Conservation (phyloP, 805 yeast genomes). For the Suhomyces pyralidae region DNA sequence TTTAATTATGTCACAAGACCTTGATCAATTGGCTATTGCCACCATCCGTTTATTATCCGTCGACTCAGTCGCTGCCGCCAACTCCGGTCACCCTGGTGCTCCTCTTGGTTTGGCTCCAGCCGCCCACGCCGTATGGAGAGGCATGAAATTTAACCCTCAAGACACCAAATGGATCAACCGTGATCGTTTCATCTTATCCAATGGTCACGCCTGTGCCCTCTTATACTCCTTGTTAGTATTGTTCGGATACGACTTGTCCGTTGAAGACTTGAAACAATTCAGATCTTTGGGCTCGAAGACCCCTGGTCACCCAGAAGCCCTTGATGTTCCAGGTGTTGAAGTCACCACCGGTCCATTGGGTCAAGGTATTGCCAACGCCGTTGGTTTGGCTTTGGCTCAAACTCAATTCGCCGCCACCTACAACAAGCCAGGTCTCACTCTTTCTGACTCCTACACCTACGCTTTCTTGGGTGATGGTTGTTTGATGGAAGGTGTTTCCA, state of each 20-base stretch:
- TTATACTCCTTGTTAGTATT: conserved; percentile 82
- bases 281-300: conserved; percentile 88
- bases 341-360: conserved; percentile 99
- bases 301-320: conserved; percentile 95
- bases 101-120: conserved; percentile 97
- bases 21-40: conserved; percentile 74
- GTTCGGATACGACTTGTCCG: conserved; percentile 73
- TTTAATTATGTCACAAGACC: conserved; percentile 20
- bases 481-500: conserved; percentile 95
- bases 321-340: conserved; percentile 86
- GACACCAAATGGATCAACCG: conserved; percentile 92
- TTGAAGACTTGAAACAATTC: conserved; percentile 86
- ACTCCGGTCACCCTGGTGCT: conserved; percentile 99
- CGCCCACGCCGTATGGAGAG: conserved; percentile 82
- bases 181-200: conserved; percentile 91
- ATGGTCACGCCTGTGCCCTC: conserved; percentile 95
- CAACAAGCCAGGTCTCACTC: conserved; percentile 78
- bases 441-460: conserved; percentile 77
- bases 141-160: conserved; percentile 83
- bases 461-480: conserved; percentile 94
- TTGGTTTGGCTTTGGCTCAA: conserved; percentile 95
- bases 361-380: conserved; percentile 95
- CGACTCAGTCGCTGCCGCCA: conserved; percentile 82
- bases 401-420: conserved; percentile 86
- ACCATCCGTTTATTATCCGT: conserved; percentile 88